Conservation (phyloP, 805 yeast species). For the Torulaspora franciscae region DNA sequence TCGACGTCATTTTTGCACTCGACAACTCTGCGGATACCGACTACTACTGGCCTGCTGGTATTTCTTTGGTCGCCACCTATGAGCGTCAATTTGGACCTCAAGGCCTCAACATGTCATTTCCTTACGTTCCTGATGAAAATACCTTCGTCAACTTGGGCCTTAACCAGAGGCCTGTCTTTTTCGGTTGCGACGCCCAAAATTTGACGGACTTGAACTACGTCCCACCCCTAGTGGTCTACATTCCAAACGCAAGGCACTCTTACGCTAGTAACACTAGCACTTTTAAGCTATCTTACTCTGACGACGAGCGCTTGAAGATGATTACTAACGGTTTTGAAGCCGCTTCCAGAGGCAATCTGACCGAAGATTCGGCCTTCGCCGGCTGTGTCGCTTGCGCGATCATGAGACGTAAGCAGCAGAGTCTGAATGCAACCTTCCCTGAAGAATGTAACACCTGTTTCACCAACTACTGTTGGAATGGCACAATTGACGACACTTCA, state of each 20-base stretch:
- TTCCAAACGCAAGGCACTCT: slow-evolving; percentile 67
- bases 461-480: slow-evolving; percentile 60
- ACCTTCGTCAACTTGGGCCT: slow-evolving; percentile 59
- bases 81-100: slow-evolving; percentile 50
- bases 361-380: slow-evolving; percentile 64
- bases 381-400: slow-evolving; percentile 82
- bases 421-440: slow-evolving; percentile 53
- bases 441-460: slow-evolving; percentile 73
- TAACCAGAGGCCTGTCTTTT: slow-evolving; percentile 68
- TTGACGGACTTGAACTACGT: slow-evolving; percentile 48
- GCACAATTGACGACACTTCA: slow-evolving; percentile 40
- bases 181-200: slow-evolving; percentile 72
- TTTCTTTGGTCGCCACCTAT: slow-evolving; percentile 52
- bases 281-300: slow-evolving; percentile 57
- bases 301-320: slow-evolving; percentile 53
- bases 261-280: slow-evolving; percentile 69
- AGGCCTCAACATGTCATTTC: slow-evolving; percentile 63
- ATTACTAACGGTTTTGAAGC: slow-evolving; percentile 71
- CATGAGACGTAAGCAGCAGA: slow-evolving; percentile 70
- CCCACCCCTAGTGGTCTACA: slow-evolving; percentile 75
- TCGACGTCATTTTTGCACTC: slow-evolving; percentile 61
- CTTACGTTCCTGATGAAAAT: slow-evolving; percentile 69
- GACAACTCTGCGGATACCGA: slow-evolving; percentile 68
- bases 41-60: slow-evolving; percentile 62
- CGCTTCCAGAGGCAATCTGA: slow-evolving; percentile 60